Percentiles rank a stretch among this genome's conserved stretches.
These are phyloP conservation scores for Litsea cubeba DNA, from an alignment of 164 flowering plant genomes.

Conservation along the genomic window DNA sequence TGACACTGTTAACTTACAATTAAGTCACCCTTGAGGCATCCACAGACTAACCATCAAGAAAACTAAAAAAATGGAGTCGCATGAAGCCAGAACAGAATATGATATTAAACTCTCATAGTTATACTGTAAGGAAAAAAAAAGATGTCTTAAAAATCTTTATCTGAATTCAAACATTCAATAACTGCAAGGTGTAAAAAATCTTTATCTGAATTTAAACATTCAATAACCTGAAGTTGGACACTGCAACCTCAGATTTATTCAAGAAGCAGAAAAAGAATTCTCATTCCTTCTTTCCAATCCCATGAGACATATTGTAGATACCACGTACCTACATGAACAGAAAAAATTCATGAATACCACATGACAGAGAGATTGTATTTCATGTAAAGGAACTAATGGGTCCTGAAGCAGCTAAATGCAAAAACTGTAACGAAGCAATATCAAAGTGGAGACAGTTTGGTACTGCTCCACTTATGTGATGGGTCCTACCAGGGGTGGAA, in stretches of 20 bases:
- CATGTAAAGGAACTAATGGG: too few species aligned
- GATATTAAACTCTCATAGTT: background rate
- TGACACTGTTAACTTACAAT: background rate
- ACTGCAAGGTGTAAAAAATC: background rate
- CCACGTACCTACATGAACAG: constrained; percentile 52
- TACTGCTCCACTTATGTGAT: background rate
- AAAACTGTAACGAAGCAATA: background rate
- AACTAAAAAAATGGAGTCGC: background rate
- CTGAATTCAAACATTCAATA: background rate
- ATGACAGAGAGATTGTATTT: background rate
- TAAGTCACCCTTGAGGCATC: background rate
- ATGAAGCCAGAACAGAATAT: background rate
- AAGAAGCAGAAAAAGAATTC: background rate
- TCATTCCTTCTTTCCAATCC: constrained; percentile 80
- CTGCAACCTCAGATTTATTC: background rate
- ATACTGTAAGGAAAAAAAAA: background rate
- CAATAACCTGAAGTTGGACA: background rate
- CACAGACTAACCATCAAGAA: background rate
- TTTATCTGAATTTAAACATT: background rate
- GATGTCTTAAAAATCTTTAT: background rate
- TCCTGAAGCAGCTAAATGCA: background rate
- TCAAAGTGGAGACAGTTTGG: background rate
- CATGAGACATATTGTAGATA: constrained; percentile 76
- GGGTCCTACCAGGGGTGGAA: background rate
- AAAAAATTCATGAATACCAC: background rate